Evolutionary conservation across 2,329 filamentous ascomycete species (phyloP), one percentile per base, ranked within the genome.

Genomic region (Madurella fahalii): DNA sequence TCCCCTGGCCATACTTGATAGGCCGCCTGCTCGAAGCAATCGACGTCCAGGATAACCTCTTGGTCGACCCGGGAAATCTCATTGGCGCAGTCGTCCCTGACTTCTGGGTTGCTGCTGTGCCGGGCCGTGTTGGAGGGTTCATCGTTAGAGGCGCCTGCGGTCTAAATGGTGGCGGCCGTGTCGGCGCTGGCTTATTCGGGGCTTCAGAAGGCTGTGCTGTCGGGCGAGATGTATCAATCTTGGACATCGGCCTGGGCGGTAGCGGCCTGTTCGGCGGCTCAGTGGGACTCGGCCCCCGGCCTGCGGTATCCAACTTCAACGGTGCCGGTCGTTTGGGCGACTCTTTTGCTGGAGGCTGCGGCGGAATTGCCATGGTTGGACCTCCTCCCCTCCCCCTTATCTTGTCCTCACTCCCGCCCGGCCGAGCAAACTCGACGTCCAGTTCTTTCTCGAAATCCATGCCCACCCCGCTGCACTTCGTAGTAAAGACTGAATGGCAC

Each of bases 1-100:
- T 76, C 0, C 77, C 77, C 20, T 61, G 71, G 8, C 72, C 77
- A 54, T 78, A 78, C 63, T 79, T 80, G 61, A 78, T 72, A 13
- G 68, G 65, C 47, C 71, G 68, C 45, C 64, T 37, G 13, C 34
- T 69, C 34, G 66, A 67, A 15, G 58, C 58, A n/a, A 66, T 59
- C 16, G 66, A 71, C 3, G 67, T 65, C 56, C 69, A 70, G 1
- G 73, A 74, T 4, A 69, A 59, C 34, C 66, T 63, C 58, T 61
- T 71, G 3, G 68, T 69, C n/a, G 71, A 72, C 16, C 65, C 62
- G 1, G 69, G 69, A 43, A 65, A 62, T 5, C 66, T 68, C 45
- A 64, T 56, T 2, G 53, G 20, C 8, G 45, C 31, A 7, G 54
- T 54, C 44, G 46, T 41, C 2, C 54, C 43, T 1, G 61, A 60